Evolutionary conservation across 257 asterid species (phyloP).

Genomic region (Capsicum chinense): DNA sequence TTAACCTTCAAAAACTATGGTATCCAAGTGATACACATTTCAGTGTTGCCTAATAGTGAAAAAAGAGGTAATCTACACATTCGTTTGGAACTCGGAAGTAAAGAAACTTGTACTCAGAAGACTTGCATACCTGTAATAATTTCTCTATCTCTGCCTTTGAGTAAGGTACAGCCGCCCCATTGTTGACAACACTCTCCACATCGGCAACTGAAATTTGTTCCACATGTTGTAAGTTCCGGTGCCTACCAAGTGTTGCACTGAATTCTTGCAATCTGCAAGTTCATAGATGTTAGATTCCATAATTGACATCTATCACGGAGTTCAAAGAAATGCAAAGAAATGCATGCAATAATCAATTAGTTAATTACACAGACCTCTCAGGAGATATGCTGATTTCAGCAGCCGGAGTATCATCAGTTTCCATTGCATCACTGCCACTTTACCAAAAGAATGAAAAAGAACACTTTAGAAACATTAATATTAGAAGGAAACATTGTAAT

Average conservation of each 20-base stretch:
- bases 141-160: constrained; percentile 66
- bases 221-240: constrained; percentile 69
- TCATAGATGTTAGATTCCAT: constrained; percentile 23
- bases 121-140: constrained; percentile 61
- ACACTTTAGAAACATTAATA: neutral
- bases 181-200: constrained; percentile 71
- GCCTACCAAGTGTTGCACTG: constrained; percentile 67
- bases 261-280: constrained; percentile 70
- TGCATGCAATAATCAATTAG: constrained; percentile 15
- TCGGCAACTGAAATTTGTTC: constrained; percentile 76
- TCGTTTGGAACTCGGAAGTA: neutral
- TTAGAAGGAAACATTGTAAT: neutral
- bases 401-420: constrained; percentile 67
- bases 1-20: neutral
- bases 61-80: neutral
- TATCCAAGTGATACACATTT: neutral
- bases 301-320: neutral
- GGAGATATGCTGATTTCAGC: constrained; percentile 45
- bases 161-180: constrained; percentile 60
- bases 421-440: constrained; percentile 75
- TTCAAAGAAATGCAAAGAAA: neutral
- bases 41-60: neutral
- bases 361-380: constrained; percentile 54
- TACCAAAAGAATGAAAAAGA: constrained; percentile 31
- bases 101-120: neutral